Percentiles rank a stretch among this genome's conserved stretches.
Conservation (phyloP, 140 eudicot species). For the Anethum foeniculum region DNA sequence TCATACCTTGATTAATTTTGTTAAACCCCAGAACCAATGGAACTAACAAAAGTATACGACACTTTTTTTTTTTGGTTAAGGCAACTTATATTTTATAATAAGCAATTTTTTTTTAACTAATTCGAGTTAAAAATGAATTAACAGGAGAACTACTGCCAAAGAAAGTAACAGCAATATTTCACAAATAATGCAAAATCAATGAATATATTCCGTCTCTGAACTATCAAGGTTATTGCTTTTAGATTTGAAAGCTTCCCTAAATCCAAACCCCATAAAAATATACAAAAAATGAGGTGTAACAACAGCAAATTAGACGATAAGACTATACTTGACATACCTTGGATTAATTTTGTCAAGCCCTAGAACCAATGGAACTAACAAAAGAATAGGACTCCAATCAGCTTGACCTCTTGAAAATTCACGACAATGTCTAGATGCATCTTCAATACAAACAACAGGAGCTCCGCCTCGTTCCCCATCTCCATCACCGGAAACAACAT, state of each 20-base stretch:
- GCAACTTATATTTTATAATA: no score
- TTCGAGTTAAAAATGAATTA: not conserved
- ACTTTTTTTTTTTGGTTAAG: no score
- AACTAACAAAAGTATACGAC: conserved; percentile 50
- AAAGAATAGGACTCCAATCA: conserved; percentile 70
- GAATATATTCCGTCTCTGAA: not conserved
- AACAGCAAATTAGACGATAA: not conserved
- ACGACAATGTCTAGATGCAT: conserved; percentile 43
- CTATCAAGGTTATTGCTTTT: not conserved
- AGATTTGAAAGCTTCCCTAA: not conserved
- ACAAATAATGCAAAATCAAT: not conserved
- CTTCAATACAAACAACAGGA: conserved; percentile 84
- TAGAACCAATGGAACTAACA: conserved; percentile 91
- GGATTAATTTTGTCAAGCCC: conserved; percentile 95
- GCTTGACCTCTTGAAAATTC: conserved; percentile 49
- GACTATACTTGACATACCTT: conserved; percentile 36
- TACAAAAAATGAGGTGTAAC: not conserved
- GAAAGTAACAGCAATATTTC: not conserved
- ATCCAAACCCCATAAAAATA: not conserved
- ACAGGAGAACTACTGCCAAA: not conserved
- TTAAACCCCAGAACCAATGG: conserved; percentile 93
- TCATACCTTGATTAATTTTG: conserved; percentile 76
- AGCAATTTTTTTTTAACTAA: no score
- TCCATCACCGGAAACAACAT: conserved; percentile 96
- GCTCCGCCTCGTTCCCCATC: conserved; percentile 99